A percentile compares a stretch with the other conserved stretches of the same genome.
These are phyloP conservation scores for Tetraselmis chui DNA, from an alignment of 139 green algal species.

Conservation along the genomic window DNA sequence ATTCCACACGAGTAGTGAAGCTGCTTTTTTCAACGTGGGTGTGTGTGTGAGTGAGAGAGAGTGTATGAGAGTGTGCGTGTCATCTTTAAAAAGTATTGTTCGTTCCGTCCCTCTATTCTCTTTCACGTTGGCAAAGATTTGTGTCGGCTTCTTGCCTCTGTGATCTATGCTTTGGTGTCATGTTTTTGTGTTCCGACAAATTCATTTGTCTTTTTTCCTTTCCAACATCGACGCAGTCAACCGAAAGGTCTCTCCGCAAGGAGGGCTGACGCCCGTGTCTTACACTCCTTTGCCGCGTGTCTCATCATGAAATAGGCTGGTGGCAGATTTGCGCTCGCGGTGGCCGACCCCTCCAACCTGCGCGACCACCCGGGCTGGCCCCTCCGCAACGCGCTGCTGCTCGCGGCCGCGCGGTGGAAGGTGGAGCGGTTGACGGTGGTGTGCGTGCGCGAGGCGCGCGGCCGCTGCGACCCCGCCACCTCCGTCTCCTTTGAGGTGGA, in stretches of 20 bases:
- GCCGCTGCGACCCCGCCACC: constrained; percentile 17
- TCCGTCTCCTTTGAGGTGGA: constrained; percentile 35
- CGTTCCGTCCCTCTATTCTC: no score
- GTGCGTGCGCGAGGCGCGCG: constrained; percentile 48
- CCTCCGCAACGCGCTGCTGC: constrained; percentile 78
- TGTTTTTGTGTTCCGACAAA: no score
- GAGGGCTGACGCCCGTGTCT: not conserved
- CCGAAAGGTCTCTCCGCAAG: not conserved
- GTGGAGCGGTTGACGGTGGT: constrained; percentile 51
- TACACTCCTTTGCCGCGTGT: not conserved
- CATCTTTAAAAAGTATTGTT: no score
- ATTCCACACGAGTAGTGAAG: no score
- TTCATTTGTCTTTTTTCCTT: not conserved
- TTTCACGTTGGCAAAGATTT: no score
- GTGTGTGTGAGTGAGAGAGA: no score
- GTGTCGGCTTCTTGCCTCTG: no score
- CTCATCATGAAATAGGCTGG: not conserved
- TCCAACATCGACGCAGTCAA: not conserved
- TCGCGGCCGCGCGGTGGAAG: constrained; percentile 39
- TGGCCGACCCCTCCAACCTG: constrained; percentile 59
- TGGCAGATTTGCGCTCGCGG: no score
- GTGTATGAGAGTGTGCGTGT: no score
- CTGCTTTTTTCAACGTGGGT: no score
- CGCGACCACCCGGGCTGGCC: constrained; percentile 63
- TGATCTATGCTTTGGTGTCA: no score